phyloP scores from a whole-genome alignment of 2,329 filamentous ascomycete genomes.

The Ophiostoma montium region DNA sequence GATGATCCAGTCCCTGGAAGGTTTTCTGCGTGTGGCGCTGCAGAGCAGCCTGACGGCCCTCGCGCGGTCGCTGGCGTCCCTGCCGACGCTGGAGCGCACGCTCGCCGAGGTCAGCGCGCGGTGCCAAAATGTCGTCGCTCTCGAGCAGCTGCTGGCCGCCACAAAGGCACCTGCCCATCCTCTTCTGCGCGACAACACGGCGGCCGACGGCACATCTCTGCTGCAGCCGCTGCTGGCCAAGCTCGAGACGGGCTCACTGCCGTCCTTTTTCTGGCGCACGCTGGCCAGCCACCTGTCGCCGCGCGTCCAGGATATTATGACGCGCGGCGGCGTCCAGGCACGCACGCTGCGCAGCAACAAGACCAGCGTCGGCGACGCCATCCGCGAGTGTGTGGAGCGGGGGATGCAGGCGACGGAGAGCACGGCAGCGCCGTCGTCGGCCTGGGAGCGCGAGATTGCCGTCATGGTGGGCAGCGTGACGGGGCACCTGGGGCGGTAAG shows the following conservation, averaged over 20 bases:
- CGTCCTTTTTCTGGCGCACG: constrained; percentile 87
- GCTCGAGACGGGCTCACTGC: constrained; percentile 77
- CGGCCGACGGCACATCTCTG: constrained; percentile 32
- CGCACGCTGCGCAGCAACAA: constrained; percentile 66
- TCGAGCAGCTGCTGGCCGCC: constrained; percentile 62
- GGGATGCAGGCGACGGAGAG: constrained; percentile 51
- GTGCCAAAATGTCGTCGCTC: constrained; percentile 82
- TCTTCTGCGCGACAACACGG: constrained; percentile 36
- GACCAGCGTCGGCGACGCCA: constrained; percentile 58
- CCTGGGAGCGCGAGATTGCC: constrained; percentile 77
- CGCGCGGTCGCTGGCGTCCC: constrained; percentile 58
- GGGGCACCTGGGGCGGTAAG: constrained; percentile 34
- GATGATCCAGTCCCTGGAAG: constrained; percentile 62
- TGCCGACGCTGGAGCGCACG: constrained; percentile 70
- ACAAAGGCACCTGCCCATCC: constrained; percentile 43
- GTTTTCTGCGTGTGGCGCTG: constrained; percentile 67
- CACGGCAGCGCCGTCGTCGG: too few species aligned
- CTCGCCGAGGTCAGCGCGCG: constrained; percentile 67
- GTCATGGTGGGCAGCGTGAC: constrained; percentile 87
- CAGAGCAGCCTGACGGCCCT: constrained; percentile 66
- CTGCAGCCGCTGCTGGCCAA: constrained; percentile 58
- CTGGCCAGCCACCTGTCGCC: constrained; percentile 64
- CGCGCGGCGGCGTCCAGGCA: constrained; percentile 68
- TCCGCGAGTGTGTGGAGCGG: constrained; percentile 69
- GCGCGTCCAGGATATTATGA: constrained; percentile 72